A percentile compares a stretch with the other conserved stretches of the same genome.
These are phyloP conservation scores for Arthroderma uncinatum DNA, from an alignment of 2,329 filamentous ascomycete species.

Conservation along the genomic window DNA sequence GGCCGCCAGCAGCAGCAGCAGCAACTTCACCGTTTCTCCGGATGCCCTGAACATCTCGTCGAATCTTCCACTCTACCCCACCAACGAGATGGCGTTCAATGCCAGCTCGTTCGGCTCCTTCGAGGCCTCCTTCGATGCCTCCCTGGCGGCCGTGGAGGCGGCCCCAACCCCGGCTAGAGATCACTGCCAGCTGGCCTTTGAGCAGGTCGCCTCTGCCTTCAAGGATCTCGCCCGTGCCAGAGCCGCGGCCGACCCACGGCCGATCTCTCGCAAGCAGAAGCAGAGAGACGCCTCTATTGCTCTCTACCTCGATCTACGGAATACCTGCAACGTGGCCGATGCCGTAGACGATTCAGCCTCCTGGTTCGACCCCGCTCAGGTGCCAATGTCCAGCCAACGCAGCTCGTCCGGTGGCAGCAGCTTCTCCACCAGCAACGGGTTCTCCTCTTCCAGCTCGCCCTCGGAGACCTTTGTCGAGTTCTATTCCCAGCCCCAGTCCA, in stretches of 20 bases:
- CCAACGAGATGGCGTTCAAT: not conserved
- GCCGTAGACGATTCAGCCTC: constrained; percentile 4
- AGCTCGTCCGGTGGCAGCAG: constrained; percentile 12
- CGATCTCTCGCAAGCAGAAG: constrained; percentile 31
- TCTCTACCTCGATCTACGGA: constrained; percentile 30
- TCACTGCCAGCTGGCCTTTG: constrained; percentile 9
- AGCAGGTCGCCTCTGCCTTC: constrained; percentile 15
- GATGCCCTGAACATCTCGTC: not conserved
- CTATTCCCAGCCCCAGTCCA: constrained; percentile 4
- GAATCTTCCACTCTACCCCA: not conserved
- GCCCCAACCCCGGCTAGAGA: not conserved
- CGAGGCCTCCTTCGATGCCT: not conserved
- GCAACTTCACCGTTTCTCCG: not conserved
- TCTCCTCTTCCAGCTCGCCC: not conserved
- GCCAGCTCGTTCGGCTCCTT: not conserved
- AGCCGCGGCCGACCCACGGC: constrained; percentile 28
- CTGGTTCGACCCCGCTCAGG: constrained; percentile 7
- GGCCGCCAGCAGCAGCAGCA: not conserved
- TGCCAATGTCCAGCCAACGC: constrained; percentile 8
- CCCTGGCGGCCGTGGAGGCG: not conserved
- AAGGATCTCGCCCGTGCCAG: constrained; percentile 28
- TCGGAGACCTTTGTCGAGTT: not conserved
- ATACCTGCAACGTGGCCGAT: constrained; percentile 18
- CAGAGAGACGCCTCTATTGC: constrained; percentile 33
- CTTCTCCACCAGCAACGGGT: constrained; percentile 17